Base-by-base conservation (phyloP, 2,329 filamentous ascomycete species). In the Graphiopsis chlorocephala region DNA sequence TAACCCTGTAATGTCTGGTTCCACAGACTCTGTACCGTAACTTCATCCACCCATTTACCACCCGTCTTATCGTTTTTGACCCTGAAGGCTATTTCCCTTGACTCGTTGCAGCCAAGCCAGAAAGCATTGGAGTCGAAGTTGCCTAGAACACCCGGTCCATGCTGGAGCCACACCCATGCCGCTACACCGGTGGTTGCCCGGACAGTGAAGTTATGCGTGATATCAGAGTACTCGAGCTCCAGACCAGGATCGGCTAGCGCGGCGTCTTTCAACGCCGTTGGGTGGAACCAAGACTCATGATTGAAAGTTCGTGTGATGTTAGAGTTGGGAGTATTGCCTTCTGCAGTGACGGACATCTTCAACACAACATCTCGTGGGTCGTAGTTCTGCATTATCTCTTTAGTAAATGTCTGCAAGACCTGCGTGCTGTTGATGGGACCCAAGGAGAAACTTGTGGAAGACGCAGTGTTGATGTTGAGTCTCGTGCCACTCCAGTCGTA, bases 41-140 rank as follows among this genome's bases (percentile, higher is more conserved):
- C 83, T 25, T 75, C 75, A 4, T 77, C 67, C 15, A 77, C 72
- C 82, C 83, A 85, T 12, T 71, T 71, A 0, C 79, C 80, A 6
- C 70, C 68, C 1, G 76, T 80, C n/a, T 70, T 76, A 74, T 81
- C 82, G 38, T 75, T 80, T 66, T 82, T 78, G 0, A 83, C 74
- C 15, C 71, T 78, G 66, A 83, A 85, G 0, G 73, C 73, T 6
- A 86, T 70, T 58, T 78, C 74, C 68, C 77, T 81, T 56, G 74
- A 76, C 71, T 82, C 76, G 0, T 81, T 82, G 25, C 77, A 76
- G 48, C 75, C 67, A 35, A 87, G 69, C 71, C 82, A 79, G 66
- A 87, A 86, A 0, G 79, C 79, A 70, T 87, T 86, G 1, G 80
- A 76, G 7, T 84, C 80, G 65, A 86, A 87, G 35, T 79, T 79